Evolutionary conservation across 768 basidiomycete genomes (phyloP).

Genomic region (Mycena amicta): DNA sequence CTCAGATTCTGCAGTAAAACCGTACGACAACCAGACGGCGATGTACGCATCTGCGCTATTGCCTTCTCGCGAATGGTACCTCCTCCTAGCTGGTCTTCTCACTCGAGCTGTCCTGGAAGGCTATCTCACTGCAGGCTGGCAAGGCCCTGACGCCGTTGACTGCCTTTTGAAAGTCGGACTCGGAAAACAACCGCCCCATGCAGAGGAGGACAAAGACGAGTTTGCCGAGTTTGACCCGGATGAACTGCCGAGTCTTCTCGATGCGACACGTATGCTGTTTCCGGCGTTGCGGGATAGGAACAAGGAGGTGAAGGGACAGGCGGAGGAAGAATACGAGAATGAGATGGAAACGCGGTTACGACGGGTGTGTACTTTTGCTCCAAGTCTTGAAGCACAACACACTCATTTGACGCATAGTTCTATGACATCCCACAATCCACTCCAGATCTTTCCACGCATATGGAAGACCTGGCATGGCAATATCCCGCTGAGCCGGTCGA

Average conservation of each 20-base stretch:
- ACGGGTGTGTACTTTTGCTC: constrained; percentile 49
- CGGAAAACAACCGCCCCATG: constrained; percentile 30
- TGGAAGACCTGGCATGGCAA: constrained; percentile 78
- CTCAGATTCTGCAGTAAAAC: too few relatives aligned
- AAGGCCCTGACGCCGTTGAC: constrained; percentile 67
- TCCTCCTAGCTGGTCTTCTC: constrained; percentile 72
- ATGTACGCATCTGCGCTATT: constrained; percentile 54
- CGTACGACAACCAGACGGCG: constrained; percentile 30
- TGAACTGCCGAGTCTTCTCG: constrained; percentile 66
- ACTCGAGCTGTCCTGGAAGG: constrained; percentile 87
- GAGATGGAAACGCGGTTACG: constrained; percentile 76
- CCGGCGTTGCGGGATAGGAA: constrained; percentile 47
- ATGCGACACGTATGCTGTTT: constrained; percentile 72
- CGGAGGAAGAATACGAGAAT: constrained; percentile 70
- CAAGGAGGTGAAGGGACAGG: constrained; percentile 41
- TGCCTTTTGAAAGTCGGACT: constrained; percentile 75
- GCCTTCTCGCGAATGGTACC: constrained; percentile 82
- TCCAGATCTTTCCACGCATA: constrained; percentile 75
- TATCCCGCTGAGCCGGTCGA: constrained; percentile 85
- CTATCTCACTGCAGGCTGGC: constrained; percentile 82
- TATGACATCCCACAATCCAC: constrained; percentile 72
- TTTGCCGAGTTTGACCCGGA: constrained; percentile 74
- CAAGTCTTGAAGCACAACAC: too few relatives aligned
- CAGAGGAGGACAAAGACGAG: constrained; percentile 31
- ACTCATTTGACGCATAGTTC: too few relatives aligned